Base-by-base conservation (phyloP, 768 basidiomycete species). In the Pulveroboletus sp. region DNA sequence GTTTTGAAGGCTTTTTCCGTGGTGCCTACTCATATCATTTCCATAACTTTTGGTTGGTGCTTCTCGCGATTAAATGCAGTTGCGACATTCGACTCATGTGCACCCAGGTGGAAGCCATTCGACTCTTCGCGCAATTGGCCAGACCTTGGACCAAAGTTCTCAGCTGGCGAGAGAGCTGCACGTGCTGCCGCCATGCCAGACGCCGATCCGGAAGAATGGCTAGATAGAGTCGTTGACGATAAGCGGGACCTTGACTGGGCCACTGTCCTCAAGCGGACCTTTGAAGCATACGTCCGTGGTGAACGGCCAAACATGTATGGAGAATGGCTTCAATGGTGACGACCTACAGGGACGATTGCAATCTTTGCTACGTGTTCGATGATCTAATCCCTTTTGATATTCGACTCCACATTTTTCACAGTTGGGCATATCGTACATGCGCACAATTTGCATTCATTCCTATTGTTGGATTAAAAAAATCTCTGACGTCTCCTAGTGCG, bases 21-120 rank as follows among this genome's bases (percentile, higher is more conserved):
- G 96, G 95, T 6, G 90, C 95, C 5, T 97, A 84, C 65, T 93
- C 89, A 2, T 98, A 98, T 67, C 93, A 97, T 68, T 97, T 88
- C 71, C 94, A 98, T 65, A 94, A 93, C 65, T 89, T 81, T 70
- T 93, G 92, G 92, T 89, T 47, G 47, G 81, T 64, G 7, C 4
- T 40, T 47, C 47, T n/a, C 13, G 8, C 36, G 37, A 42, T 42
- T 4, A 14, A 24, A 33, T 45, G 26, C 43, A 2, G 14, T 14
- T 17, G 6, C 5, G 8, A 40, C 33, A 18, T 18, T 39, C 53
- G 38, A 50, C 45, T 9, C 10, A 42, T 36, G 46, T 21, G 15
- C 18, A 51, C 21, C 13, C 57, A 94, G 93, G 93, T 96, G 95
- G 95, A 84, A 87, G 56, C 89, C 94, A 5, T 96, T 97, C 59